Percentiles rank a stretch among this genome's conserved stretches.
These are phyloP conservation scores for Xylaria sp. DNA, from an alignment of 2,329 filamentous ascomycete genomes.

Conservation along the genomic window DNA sequence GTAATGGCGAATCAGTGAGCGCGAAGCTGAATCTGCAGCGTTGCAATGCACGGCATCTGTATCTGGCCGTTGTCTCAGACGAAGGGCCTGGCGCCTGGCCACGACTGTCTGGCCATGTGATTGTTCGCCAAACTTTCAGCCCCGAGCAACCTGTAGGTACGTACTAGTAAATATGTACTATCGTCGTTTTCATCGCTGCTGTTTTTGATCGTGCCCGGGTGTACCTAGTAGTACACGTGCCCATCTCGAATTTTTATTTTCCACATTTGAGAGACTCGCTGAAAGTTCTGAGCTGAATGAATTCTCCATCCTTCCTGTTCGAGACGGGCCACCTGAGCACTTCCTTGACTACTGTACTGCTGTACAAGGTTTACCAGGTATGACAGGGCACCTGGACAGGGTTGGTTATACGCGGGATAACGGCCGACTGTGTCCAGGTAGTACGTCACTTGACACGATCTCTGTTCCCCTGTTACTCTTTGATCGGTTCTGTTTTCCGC, in stretches of 20 bases:
- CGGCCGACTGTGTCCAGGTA: neutral
- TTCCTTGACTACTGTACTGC: no score
- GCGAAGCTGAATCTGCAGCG: slow-evolving; percentile 3
- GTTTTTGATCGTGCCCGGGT: neutral
- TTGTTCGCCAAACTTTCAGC: slow-evolving; percentile 9
- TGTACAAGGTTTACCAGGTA: neutral
- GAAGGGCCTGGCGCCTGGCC: neutral
- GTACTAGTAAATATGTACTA: neutral
- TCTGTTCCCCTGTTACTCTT: neutral
- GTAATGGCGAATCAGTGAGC: slow-evolving; percentile 33
- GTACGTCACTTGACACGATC: slow-evolving; percentile 31
- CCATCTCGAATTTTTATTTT: neutral
- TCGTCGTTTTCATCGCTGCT: neutral
- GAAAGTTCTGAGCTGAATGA: neutral
- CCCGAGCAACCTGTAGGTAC: neutral
- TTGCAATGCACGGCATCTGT: neutral
- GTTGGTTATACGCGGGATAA: neutral
- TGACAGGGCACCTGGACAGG: neutral
- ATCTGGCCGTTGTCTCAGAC: slow-evolving; percentile 8
- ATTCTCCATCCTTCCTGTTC: slow-evolving; percentile 1
- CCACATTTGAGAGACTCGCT: neutral
- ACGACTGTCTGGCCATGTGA: slow-evolving; percentile 19
- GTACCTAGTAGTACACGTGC: slow-evolving; percentile 1
- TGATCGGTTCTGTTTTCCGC: slow-evolving; percentile 3
- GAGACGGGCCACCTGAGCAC: slow-evolving; percentile 6